Evolutionary conservation across 1,284 basidiomycete genomes (phyloP).

Genomic region (Leccinum huronense): DNA sequence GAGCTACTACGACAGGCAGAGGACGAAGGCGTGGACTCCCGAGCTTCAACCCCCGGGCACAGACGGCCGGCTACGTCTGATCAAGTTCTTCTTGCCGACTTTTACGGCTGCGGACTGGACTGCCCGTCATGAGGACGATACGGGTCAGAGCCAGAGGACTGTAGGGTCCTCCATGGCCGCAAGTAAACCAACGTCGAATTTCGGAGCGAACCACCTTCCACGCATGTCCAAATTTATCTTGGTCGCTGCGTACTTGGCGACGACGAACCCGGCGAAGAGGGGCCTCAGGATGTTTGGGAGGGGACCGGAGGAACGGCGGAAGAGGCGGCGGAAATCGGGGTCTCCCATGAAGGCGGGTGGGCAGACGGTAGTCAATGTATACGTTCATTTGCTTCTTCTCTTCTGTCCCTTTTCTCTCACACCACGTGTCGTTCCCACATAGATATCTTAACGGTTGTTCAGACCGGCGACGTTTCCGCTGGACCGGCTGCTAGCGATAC

Average conservation of each 20-base stretch:
- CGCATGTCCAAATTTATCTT: slow-evolving; percentile 74
- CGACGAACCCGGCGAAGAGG: slow-evolving; percentile 80
- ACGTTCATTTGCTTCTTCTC: background rate
- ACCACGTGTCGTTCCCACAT: background rate
- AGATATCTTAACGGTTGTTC: slow-evolving; percentile 41
- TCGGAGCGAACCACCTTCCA: slow-evolving; percentile 40
- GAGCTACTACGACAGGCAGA: slow-evolving; percentile 21
- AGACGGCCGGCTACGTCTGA: slow-evolving; percentile 62
- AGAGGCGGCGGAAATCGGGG: slow-evolving; percentile 48
- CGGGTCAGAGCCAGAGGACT: background rate
- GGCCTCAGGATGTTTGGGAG: slow-evolving; percentile 61
- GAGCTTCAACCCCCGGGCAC: slow-evolving; percentile 45
- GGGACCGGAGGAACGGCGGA: slow-evolving; percentile 57
- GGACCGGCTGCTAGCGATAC: slow-evolving; percentile 75
- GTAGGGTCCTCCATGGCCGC: slow-evolving; percentile 6
- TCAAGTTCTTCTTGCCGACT: slow-evolving; percentile 57
- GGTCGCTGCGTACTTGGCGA: slow-evolving; percentile 81
- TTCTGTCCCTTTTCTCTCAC: background rate
- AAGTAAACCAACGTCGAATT: slow-evolving; percentile 18
- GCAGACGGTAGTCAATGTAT: slow-evolving; percentile 48
- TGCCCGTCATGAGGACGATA: slow-evolving; percentile 52
- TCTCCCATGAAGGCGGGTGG: slow-evolving; percentile 39
- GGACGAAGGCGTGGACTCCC: slow-evolving; percentile 30
- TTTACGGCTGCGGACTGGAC: slow-evolving; percentile 57
- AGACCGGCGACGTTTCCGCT: slow-evolving; percentile 45